Evolutionary conservation across 441 rosid species (phyloP).

Genomic region (Bruguiera hainesii): DNA sequence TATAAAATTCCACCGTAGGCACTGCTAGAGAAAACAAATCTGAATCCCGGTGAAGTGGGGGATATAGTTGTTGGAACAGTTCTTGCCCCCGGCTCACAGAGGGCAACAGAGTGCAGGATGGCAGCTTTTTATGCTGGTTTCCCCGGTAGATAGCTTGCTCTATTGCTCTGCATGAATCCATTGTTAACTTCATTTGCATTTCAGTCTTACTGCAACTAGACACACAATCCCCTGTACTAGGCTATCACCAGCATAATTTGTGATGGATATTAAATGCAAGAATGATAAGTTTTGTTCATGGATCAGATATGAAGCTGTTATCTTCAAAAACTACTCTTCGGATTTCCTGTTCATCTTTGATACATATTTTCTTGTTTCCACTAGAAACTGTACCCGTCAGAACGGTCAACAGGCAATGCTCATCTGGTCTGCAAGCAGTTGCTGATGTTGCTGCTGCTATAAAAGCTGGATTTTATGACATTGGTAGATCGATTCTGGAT

Average conservation of each 20-base stretch:
- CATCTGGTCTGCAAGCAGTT: slow-evolving; percentile 99
- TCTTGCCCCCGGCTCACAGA: slow-evolving; percentile 87
- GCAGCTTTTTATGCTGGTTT: slow-evolving; percentile 97
- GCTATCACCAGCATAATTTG: no score
- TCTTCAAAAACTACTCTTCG: no score
- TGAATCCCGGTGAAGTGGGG: slow-evolving; percentile 89
- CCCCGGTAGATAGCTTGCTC: slow-evolving; percentile 59
- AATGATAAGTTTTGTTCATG: no score
- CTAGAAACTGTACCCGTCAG: slow-evolving; percentile 84
- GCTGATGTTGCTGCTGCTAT: slow-evolving; percentile 99
- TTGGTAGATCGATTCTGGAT: slow-evolving; percentile 41
- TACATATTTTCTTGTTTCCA: not conserved
- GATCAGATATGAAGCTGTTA: no score
- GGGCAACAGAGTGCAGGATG: slow-evolving; percentile 96
- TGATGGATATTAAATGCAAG: no score
- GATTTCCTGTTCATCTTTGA: no score
- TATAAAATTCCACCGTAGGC: slow-evolving; percentile 44
- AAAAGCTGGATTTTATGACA: slow-evolving; percentile 93
- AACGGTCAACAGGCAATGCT: slow-evolving; percentile 96
- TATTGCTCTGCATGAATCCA: no score
- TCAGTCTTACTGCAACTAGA: no score
- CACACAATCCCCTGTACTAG: no score
- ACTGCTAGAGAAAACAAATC: slow-evolving; percentile 73
- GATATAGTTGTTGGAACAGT: slow-evolving; percentile 97
- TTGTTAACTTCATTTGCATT: no score